phyloP scores from a whole-genome alignment of 768 basidiomycete species.

The Agaricus subrufescens region DNA sequence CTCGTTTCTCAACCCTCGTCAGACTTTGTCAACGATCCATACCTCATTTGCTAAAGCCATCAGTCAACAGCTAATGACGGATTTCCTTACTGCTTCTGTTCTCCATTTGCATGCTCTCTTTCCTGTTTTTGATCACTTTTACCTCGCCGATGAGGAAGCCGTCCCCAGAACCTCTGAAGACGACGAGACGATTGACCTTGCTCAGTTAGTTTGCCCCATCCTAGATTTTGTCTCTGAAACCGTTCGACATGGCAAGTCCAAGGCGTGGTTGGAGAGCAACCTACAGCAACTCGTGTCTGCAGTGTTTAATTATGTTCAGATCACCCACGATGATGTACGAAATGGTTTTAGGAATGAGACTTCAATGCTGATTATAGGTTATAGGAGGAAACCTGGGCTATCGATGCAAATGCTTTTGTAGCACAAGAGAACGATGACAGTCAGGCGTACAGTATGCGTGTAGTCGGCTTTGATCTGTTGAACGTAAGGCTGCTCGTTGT shows the following conservation, averaged over 20 bases:
- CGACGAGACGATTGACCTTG: constrained; percentile 70
- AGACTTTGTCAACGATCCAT: constrained; percentile 80
- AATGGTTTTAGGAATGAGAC: neutral
- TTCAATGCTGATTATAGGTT: constrained; percentile 3
- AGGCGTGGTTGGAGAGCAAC: constrained; percentile 57
- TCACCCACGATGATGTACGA: constrained; percentile 85
- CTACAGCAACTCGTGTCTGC: constrained; percentile 45
- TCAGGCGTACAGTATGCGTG: constrained; percentile 73
- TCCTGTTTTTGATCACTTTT: constrained; percentile 57
- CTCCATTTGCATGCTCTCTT: constrained; percentile 55
- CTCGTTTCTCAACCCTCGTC: constrained; percentile 6
- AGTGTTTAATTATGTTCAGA: constrained; percentile 73
- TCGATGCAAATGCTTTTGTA: constrained; percentile 87
- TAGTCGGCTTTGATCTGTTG: constrained; percentile 81
- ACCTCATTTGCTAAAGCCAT: constrained; percentile 79
- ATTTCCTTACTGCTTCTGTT: constrained; percentile 55
- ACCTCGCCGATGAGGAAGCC: constrained; percentile 50
- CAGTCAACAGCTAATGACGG: constrained; percentile 48
- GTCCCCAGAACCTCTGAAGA: constrained; percentile 61
- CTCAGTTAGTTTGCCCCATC: constrained; percentile 72
- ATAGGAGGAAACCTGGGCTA: constrained; percentile 89
- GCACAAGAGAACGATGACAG: constrained; percentile 94
- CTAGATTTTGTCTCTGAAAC: constrained; percentile 75
- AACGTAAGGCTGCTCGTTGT: constrained; percentile 38
- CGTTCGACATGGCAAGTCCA: constrained; percentile 59